A percentile compares a stretch with the other conserved stretches of the same genome.
Evolutionary conservation across 768 basidiomycete genomes (phyloP).

Genomic region (Panaeolus papilionaceus): DNA sequence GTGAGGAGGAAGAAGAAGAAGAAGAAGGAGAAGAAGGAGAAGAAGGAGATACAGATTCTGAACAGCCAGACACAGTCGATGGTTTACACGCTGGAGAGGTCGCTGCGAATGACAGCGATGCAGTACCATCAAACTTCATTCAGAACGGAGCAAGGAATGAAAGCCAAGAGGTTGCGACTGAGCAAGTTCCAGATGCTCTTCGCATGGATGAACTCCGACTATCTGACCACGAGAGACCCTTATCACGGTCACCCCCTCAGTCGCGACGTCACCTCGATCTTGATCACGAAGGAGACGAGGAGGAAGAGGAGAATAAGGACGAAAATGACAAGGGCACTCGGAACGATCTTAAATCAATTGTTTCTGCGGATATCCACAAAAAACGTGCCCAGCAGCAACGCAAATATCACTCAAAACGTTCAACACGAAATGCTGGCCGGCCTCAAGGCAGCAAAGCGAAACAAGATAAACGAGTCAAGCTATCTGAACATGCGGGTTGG

Average conservation of each 20-base stretch:
- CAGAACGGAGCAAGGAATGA: background rate
- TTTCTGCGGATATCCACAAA: constrained; percentile 66
- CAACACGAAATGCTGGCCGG: constrained; percentile 65
- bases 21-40: constrained; percentile 28
- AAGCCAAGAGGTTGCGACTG: background rate
- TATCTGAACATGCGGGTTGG: constrained; percentile 65
- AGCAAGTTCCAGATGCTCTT: constrained; percentile 16
- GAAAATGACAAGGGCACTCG: constrained; percentile 38
- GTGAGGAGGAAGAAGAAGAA: constrained; percentile 24
- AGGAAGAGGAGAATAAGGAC: constrained; percentile 7
- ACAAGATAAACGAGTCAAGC: constrained; percentile 69
- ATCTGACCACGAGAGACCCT: constrained; percentile 34
- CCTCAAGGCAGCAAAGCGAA: constrained; percentile 87
- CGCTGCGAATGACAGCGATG: background rate
- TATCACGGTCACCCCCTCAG: constrained; percentile 59
- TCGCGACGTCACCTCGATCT: constrained; percentile 55
- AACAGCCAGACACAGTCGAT: constrained; percentile 4
- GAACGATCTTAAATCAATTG: constrained; percentile 59
- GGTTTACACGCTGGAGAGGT: background rate
- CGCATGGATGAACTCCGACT: constrained; percentile 32
- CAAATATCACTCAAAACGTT: constrained; percentile 82
- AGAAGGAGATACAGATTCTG: constrained; percentile 27
- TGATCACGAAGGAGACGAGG: constrained; percentile 36
- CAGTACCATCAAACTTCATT: background rate
- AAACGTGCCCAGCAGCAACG: constrained; percentile 65